phyloP scores from a whole-genome alignment of 2,329 filamentous ascomycete genomes.

The Neonectria hederae region DNA sequence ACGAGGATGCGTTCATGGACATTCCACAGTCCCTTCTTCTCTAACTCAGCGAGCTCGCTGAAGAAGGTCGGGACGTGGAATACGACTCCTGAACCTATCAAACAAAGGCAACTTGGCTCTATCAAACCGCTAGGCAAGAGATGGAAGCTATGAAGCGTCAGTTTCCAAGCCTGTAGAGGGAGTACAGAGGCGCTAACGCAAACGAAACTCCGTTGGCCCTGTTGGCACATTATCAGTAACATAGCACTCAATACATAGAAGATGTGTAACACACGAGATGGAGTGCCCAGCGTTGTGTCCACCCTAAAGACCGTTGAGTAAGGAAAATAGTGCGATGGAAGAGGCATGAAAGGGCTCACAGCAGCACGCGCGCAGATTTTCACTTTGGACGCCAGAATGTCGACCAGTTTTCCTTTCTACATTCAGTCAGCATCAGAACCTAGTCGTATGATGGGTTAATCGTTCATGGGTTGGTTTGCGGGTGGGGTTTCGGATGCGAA shows the following conservation, averaged over 20 bases:
- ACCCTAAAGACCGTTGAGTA: slow-evolving; percentile 14
- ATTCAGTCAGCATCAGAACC: background rate
- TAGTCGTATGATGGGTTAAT: background rate
- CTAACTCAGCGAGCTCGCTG: slow-evolving; percentile 47
- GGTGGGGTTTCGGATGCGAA: background rate
- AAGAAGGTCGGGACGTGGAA: slow-evolving; percentile 27
- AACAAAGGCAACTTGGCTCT: slow-evolving; percentile 8
- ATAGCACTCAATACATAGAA: background rate
- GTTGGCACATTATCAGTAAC: background rate
- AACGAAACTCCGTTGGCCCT: slow-evolving; percentile 16
- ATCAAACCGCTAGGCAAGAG: slow-evolving; percentile 22
- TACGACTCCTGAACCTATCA: slow-evolving; percentile 19
- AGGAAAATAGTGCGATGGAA: background rate
- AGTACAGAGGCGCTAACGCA: background rate
- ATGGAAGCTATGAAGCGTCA: slow-evolving; percentile 15
- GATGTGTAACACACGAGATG: slow-evolving; percentile 15
- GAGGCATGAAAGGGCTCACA: background rate
- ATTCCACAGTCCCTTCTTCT: slow-evolving; percentile 47
- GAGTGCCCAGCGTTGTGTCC: slow-evolving; percentile 29
- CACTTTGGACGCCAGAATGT: background rate
- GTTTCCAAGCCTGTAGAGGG: background rate
- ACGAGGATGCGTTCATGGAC: slow-evolving; percentile 63
- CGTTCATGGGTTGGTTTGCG: background rate
- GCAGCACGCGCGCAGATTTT: background rate
- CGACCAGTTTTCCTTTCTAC: background rate